Evolutionary conservation across 179 eudicot genomes (phyloP).

Genomic region (Beta corolliflora): DNA sequence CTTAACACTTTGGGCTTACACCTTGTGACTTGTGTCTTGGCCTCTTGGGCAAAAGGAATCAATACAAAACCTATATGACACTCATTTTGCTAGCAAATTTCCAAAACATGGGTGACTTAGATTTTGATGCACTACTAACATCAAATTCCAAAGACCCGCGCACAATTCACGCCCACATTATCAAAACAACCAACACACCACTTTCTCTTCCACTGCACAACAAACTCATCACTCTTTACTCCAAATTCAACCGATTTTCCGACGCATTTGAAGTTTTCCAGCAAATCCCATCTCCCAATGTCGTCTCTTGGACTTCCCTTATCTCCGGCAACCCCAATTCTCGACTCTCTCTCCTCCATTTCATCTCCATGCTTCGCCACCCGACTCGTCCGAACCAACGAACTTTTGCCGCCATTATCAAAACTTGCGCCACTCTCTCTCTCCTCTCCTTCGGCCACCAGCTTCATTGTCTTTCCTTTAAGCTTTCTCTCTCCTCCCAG

Average conservation of each 20-base stretch:
- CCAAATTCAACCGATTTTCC: conserved; percentile 42
- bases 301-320: conserved; percentile 73
- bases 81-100: not conserved
- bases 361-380: conserved; percentile 68
- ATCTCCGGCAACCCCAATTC: conserved; percentile 60
- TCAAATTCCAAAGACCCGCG: conserved; percentile 36
- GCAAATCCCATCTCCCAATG: conserved; percentile 56
- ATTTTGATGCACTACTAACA: not conserved
- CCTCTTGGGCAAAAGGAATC: no score
- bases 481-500: conserved; percentile 32
- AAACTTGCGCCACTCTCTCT: conserved; percentile 43
- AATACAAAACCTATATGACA: not conserved
- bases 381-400: conserved; percentile 53
- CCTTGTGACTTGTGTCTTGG: no score
- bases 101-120: conserved; percentile 13
- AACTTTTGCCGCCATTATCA: conserved; percentile 52
- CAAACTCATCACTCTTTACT: conserved; percentile 57
- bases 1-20: no score
- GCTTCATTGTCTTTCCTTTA: conserved; percentile 39
- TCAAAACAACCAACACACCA: conserved; percentile 30
- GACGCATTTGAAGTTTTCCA: conserved; percentile 42
- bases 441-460: conserved; percentile 40
- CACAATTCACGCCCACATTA: conserved; percentile 44
- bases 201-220: conserved; percentile 36
- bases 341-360: conserved; percentile 43